Base-by-base conservation (phyloP, 2,329 filamentous ascomycete genomes). In the Cercospora sojina region DNA sequence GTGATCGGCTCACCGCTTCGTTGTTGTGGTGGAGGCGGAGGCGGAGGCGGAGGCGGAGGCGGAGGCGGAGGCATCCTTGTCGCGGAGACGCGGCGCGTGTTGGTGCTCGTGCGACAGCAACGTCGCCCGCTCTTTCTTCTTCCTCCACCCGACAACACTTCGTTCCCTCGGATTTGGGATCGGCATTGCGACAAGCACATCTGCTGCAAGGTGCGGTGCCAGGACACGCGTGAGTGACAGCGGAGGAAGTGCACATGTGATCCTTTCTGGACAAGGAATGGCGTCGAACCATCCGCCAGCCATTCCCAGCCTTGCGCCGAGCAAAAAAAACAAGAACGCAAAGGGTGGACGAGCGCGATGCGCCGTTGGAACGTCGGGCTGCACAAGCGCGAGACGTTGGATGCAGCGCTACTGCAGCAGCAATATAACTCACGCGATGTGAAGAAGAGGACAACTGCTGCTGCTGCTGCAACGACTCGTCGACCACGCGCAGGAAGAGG, bases 291-390 rank as follows among this genome's bases (percentile, higher is more conserved):
- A 4, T 53, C 47, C 3, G 47, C 47, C 47, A 53, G 47, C 47
- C 56, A 25, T 41, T 35, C 55, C 20, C 56, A 59, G 56, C 56
- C 56, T 59, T 27, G 32, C 56, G 47, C 47, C 47, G 47, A 53
- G 47, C 47, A 53, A 53, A 53, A 53, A 43, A 53, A 53, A 53
- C 20, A 13, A 53, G 23, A 53, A 27, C 3, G 23, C 47, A 53
- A 53, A 53, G 27, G 16, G 13, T 53, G 47, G 47, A 27, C 13
- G 12, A 13, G 23, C 23, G 38, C 41, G 43, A 47, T 47, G 43
- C 20, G 47, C 47, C 47, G 47, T 53, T 27, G 20, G 20, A 23
- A n/a, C 47, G n/a, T n/a, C n/a, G n/a, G 23, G 1, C 6, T 3
- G 47, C 6, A 27, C 13, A 16, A n/a, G 47, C 47, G 27, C n/a